Conservation (phyloP, 2,329 filamentous ascomycete species). For the Trichophyton simii region DNA sequence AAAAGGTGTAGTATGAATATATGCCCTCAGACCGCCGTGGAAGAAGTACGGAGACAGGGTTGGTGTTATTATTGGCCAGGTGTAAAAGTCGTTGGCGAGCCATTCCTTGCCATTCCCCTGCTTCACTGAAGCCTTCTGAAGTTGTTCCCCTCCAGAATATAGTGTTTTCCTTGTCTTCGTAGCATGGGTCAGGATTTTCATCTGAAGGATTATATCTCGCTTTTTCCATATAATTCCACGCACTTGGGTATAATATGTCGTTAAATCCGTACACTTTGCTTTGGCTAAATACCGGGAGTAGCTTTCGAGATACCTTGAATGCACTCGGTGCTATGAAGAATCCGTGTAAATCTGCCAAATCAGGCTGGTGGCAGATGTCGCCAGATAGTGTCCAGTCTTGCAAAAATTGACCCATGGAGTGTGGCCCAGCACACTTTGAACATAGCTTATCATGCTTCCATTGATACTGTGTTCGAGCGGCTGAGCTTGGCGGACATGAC, state of each 20-base stretch:
- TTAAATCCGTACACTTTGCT: slow-evolving; percentile 59
- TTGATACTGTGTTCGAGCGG: slow-evolving; percentile 44
- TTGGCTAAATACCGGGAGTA: slow-evolving; percentile 64
- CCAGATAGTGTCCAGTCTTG: slow-evolving; percentile 52
- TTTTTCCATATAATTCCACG: slow-evolving; percentile 51
- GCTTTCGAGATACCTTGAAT: slow-evolving; percentile 48
- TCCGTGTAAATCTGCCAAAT: slow-evolving; percentile 60
- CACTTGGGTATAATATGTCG: slow-evolving; percentile 61
- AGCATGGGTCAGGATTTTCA: slow-evolving; percentile 41
- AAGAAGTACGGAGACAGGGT: slow-evolving; percentile 44
- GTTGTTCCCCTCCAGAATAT: slow-evolving; percentile 60
- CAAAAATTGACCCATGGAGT: slow-evolving; percentile 56
- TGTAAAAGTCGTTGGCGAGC: slow-evolving; percentile 60
- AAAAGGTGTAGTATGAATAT: slow-evolving; percentile 46
- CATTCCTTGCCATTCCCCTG: slow-evolving; percentile 53
- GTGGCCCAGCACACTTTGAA: slow-evolving; percentile 47
- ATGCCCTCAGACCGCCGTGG: slow-evolving; percentile 24
- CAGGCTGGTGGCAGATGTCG: slow-evolving; percentile 64
- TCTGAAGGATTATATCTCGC: slow-evolving; percentile 40
- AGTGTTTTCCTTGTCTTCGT: slow-evolving; percentile 49
- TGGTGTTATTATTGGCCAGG: slow-evolving; percentile 45
- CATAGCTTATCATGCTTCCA: slow-evolving; percentile 57
- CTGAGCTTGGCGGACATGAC: slow-evolving; percentile 52
- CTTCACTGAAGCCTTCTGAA: slow-evolving; percentile 41
- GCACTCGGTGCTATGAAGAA: slow-evolving; percentile 56